Percentiles rank a stretch among this genome's conserved stretches.
Conservation (phyloP, 1,284 basidiomycete species). For the Coniophora puteana region DNA sequence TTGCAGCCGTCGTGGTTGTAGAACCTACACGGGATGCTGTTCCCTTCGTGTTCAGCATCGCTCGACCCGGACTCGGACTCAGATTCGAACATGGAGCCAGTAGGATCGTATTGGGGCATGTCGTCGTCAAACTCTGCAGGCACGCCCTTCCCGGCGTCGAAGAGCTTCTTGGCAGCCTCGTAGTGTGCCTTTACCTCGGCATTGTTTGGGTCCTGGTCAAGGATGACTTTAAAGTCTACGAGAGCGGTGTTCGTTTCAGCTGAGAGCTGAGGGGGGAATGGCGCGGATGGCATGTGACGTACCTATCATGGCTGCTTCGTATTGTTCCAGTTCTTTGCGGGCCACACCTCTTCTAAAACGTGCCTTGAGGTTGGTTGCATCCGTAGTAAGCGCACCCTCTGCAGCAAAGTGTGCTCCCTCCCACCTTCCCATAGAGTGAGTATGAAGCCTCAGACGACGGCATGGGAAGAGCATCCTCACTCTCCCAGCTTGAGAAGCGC, state of each 20-base stretch:
- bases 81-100: conserved; percentile 15
- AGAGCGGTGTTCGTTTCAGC: background rate
- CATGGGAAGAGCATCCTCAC: conserved; percentile 2
- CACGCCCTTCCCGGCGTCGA: background rate
- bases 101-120: conserved; percentile 33
- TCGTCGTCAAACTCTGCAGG: conserved; percentile 25
- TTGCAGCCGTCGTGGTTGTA: conserved; percentile 48
- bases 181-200: conserved; percentile 5
- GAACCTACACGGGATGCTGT: conserved; percentile 45
- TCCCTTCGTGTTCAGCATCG: conserved; percentile 46
- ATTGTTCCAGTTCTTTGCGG: conserved; percentile 16
- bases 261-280: background rate
- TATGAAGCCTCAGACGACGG: background rate
- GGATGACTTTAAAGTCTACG: conserved; percentile 9
- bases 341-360: conserved; percentile 17
- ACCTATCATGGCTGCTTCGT: conserved; percentile 12
- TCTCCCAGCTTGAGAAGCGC: conserved; percentile 16
- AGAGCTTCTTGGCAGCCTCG: conserved; percentile 3
- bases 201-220: conserved; percentile 7
- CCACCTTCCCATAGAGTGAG: conserved; percentile 11
- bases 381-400: conserved; percentile 11
- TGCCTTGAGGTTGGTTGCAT: conserved; percentile 16
- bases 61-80: conserved; percentile 40
- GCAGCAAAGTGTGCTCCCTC: conserved; percentile 11
- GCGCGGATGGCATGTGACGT: background rate